Percentiles rank a stretch among this genome's conserved stretches.
These are phyloP conservation scores for Penicillium silybi DNA, from an alignment of 495 filamentous ascomycete species.

Conservation along the genomic window DNA sequence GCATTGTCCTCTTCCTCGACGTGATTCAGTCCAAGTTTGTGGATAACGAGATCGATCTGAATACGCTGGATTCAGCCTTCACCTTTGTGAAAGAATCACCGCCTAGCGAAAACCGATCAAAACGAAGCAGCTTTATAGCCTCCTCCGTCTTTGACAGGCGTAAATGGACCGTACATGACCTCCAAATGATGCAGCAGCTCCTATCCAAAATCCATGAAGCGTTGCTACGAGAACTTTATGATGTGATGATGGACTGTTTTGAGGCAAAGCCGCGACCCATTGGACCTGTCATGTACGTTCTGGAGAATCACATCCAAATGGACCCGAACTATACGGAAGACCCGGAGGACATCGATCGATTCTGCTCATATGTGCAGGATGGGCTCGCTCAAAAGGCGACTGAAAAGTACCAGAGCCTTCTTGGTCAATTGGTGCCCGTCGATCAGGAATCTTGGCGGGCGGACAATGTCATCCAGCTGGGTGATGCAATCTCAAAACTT, in stretches of 20 bases:
- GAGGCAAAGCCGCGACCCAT: conserved; percentile 76
- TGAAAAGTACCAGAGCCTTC: conserved; percentile 65
- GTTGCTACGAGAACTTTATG: conserved; percentile 82
- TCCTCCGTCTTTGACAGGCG: conserved; percentile 52
- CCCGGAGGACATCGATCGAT: conserved; percentile 64
- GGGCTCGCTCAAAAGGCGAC: conserved; percentile 70
- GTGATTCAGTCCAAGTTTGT: conserved; percentile 79
- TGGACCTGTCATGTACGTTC: conserved; percentile 75
- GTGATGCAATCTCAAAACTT: conserved; percentile 76
- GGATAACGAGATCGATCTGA: conserved; percentile 75
- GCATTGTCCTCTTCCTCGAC: conserved; percentile 79
- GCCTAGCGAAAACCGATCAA: conserved; percentile 47
- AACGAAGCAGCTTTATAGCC: conserved; percentile 42
- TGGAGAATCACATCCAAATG: conserved; percentile 75
- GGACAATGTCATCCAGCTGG: conserved; percentile 80
- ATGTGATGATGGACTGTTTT: conserved; percentile 80
- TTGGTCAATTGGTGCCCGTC: conserved; percentile 69
- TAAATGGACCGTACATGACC: conserved; percentile 80
- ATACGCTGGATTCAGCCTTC: conserved; percentile 79
- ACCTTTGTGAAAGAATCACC: conserved; percentile 70
- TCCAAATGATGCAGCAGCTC: conserved; percentile 67
- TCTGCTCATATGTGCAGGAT: conserved; percentile 62
- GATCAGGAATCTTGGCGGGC: conserved; percentile 78
- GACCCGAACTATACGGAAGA: conserved; percentile 72
- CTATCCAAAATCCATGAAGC: conserved; percentile 74